These are phyloP conservation scores for Saturnispora besseyi DNA, from an alignment of 805 yeast species.

Conservation along the genomic window DNA sequence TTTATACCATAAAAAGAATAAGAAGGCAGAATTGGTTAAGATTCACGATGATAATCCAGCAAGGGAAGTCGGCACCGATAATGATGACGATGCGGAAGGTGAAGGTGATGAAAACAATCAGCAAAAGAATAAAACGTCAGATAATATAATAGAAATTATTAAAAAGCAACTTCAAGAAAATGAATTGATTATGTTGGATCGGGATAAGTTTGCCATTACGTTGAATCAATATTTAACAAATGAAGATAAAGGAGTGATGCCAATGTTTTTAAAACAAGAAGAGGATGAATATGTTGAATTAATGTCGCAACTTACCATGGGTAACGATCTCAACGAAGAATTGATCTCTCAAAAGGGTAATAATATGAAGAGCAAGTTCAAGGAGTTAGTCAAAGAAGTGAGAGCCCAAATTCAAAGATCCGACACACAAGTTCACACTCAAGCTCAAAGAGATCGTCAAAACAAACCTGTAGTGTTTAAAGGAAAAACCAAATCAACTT, in stretches of 20 bases:
- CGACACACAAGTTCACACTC: neutral
- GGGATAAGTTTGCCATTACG: constrained; percentile 64
- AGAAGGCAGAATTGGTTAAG: constrained; percentile 5
- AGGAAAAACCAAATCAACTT: neutral
- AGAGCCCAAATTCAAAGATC: constrained; percentile 16
- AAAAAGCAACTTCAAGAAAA: constrained; percentile 53
- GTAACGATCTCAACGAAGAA: constrained; percentile 17
- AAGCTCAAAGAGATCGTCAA: neutral
- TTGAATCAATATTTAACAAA: constrained; percentile 1
- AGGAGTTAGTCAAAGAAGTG: constrained; percentile 23
- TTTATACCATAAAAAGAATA: constrained; percentile 46
- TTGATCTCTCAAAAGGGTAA: constrained; percentile 9
- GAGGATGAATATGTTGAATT: constrained; percentile 42
- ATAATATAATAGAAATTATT: constrained; percentile 41
- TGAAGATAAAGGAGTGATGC: constrained; percentile 2
- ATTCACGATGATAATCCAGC: neutral
- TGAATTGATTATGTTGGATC: constrained; percentile 62
- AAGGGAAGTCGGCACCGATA: constrained; percentile 1
- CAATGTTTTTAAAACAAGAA: constrained; percentile 49
- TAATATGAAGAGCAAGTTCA: constrained; percentile 24
- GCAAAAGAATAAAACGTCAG: constrained; percentile 16
- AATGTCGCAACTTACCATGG: constrained; percentile 35
- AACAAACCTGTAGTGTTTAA: neutral
- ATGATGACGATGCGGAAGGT: neutral
- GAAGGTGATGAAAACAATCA: constrained; percentile 15